phyloP scores from a whole-genome alignment of 345 rosid species.

The Cardamine chenopodiifolia region DNA sequence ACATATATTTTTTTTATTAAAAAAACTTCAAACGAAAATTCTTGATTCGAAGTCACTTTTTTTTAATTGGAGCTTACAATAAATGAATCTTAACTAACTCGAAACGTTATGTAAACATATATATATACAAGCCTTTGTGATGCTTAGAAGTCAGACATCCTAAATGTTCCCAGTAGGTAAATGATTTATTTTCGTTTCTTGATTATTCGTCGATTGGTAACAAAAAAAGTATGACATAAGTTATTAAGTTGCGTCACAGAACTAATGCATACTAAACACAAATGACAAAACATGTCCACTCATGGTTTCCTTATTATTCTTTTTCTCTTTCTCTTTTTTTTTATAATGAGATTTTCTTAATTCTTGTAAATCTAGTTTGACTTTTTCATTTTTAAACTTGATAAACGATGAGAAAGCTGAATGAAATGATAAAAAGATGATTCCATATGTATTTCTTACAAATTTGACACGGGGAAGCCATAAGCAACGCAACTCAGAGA shows the following conservation, averaged over 20 bases:
- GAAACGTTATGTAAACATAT: constrained; percentile 21
- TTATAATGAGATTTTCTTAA: background rate
- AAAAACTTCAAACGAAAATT: background rate
- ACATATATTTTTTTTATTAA: background rate
- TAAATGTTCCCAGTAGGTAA: background rate
- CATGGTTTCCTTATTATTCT: background rate
- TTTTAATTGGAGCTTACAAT: too few relatives aligned
- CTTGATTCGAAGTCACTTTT: constrained; percentile 32
- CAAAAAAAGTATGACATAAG: background rate
- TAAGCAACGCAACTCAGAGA: background rate
- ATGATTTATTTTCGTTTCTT: background rate
- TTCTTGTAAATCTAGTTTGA: background rate
- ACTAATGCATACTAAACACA: background rate
- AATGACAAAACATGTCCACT: background rate
- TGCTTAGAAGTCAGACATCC: constrained; percentile 27
- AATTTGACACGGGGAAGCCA: background rate
- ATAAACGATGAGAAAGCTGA: background rate
- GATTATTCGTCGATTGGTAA: constrained; percentile 8
- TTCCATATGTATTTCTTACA: background rate
- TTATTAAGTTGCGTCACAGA: background rate
- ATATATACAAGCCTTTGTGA: background rate
- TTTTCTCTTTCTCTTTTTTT: too few relatives aligned
- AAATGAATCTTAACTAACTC: background rate
- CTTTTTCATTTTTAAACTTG: background rate
- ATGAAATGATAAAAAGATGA: background rate